These are phyloP conservation scores for Dimocarpus longan DNA, from an alignment of 345 rosid genomes.

Conservation along the genomic window DNA sequence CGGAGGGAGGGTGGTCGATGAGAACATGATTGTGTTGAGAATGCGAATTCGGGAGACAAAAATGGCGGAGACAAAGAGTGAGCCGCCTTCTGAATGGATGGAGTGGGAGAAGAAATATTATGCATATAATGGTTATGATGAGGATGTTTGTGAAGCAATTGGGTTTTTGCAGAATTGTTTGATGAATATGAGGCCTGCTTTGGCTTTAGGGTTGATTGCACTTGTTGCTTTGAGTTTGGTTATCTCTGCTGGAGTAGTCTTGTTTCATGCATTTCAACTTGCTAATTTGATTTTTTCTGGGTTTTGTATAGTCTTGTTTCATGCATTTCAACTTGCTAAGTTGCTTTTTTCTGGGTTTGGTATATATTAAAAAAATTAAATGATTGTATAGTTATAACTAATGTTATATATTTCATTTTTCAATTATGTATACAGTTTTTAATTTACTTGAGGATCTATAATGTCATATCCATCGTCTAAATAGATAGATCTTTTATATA, in stretches of 20 bases:
- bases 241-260: neutral
- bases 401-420: neutral
- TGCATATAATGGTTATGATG: conserved; percentile 22
- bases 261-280: neutral
- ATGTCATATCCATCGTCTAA: no score
- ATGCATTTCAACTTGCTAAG: neutral
- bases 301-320: neutral
- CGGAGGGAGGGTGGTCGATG: conserved; percentile 31
- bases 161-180: conserved; percentile 45
- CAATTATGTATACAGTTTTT: no score
- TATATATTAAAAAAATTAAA: neutral
- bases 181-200: conserved; percentile 48
- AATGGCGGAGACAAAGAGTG: conserved; percentile 32
- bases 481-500: no score
- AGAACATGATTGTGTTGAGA: conserved; percentile 40
- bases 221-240: conserved; percentile 26
- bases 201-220: conserved; percentile 38
- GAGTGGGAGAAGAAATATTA: conserved; percentile 52
- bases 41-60: conserved; percentile 43
- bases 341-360: neutral
- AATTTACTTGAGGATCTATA: no score
- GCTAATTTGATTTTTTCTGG: neutral
- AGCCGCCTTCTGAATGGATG: conserved; percentile 46
- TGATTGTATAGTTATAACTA: neutral
- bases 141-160: conserved; percentile 31